Evolutionary conservation across 257 asterid species (phyloP), one percentile per base, ranked within the genome.

Genomic region (Craterostigma plantagineum): DNA sequence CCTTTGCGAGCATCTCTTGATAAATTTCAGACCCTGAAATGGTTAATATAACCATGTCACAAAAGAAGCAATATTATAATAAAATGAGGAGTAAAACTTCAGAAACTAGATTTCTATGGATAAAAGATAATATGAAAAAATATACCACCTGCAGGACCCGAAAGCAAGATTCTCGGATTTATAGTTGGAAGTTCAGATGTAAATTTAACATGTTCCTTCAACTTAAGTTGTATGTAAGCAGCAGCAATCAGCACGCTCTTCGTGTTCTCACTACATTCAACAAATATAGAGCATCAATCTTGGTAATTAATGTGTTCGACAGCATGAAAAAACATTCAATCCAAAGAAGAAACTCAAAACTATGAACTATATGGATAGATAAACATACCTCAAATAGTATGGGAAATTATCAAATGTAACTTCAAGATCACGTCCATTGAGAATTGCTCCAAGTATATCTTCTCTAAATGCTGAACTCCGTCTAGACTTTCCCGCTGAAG

Each of bases 1-100:
- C 93, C 78, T 71, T 84, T 8, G 73, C 84, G 76, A 84, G 52
- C 95, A 76, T 76, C 72, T 84, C 95, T 63, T 84, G 95, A 59
- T 84, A 84, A 30, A 76, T 76, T 58, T 79, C 87, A 16, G 95
- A 79, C 46, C 95, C 95, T 84, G 77, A 60, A 41, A 54, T 45
- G 35, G 47, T 44, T 60, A 49, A 56, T 49, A 14, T 2, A 49
- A 51, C 40, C 51, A 51, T 23, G 30, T 23, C 30, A 23, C 30
- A 23, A 23, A 23, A 23, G 30, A 2, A 2, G 6, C 30, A 23
- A 23, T 23, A n/a, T 23, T 23, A 6, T 23, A 23, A 23, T 23
- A 23, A 23, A 23, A 42, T 12, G 46, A n/a, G 13, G 34, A 35
- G 38, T 33, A 43, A 3, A 14, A 37, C 33, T 9, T 15, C 11